These are phyloP conservation scores for Aspergillus quadricinctus DNA, from an alignment of 2,329 filamentous ascomycete genomes.

Conservation along the genomic window DNA sequence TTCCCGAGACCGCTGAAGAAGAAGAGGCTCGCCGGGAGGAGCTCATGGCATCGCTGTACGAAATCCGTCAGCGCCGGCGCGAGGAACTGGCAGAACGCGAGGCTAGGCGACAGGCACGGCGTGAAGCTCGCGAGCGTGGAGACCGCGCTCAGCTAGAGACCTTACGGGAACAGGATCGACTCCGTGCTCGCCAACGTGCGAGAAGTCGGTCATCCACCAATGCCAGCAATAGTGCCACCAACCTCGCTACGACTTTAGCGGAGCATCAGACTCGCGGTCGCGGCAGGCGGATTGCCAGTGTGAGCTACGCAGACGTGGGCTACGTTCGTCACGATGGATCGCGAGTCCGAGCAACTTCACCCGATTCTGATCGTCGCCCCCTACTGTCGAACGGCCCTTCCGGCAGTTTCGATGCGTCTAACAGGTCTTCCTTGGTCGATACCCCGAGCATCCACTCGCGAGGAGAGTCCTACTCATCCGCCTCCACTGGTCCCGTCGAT, in stretches of 20 bases:
- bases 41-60: slow-evolving; percentile 90
- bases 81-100: slow-evolving; percentile 73
- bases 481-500: slow-evolving; percentile 27
- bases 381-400: slow-evolving; percentile 37
- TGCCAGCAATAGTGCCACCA: slow-evolving; percentile 35
- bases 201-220: slow-evolving; percentile 23
- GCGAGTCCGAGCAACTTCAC: slow-evolving; percentile 43
- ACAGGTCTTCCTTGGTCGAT: slow-evolving; percentile 24
- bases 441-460: slow-evolving; percentile 26
- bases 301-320: slow-evolving; percentile 45
- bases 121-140: slow-evolving; percentile 67
- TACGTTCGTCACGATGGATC: slow-evolving; percentile 48
- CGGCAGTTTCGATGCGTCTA: slow-evolving; percentile 25
- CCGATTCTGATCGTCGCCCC: slow-evolving; percentile 45
- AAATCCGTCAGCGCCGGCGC: slow-evolving; percentile 75
- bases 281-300: slow-evolving; percentile 44
- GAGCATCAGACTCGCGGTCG: slow-evolving; percentile 43
- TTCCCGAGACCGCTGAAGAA: slow-evolving; percentile 73
- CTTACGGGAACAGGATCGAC: slow-evolving; percentile 54
- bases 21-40: slow-evolving; percentile 75
- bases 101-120: slow-evolving; percentile 63
- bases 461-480: slow-evolving; percentile 32
- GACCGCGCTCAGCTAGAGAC: slow-evolving; percentile 66
- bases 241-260: slow-evolving; percentile 31
- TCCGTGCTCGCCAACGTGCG: slow-evolving; percentile 47